A percentile compares a stretch with the other conserved stretches of the same genome.
phyloP scores from a whole-genome alignment of 306 rosid species.

The Corylus americana region DNA sequence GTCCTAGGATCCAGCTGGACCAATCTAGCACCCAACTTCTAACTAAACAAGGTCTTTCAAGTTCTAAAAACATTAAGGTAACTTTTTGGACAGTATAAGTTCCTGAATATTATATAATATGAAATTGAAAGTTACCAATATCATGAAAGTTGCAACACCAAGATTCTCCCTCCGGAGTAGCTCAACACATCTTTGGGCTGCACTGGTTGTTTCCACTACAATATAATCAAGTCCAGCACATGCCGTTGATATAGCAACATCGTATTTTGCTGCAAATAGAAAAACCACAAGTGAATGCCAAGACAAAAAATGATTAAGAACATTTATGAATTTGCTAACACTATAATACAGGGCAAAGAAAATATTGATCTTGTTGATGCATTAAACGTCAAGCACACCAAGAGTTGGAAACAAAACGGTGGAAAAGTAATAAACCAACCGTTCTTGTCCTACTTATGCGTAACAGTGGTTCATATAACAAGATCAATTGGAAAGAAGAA shows the following conservation, averaged over 20 bases:
- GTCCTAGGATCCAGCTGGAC: slow-evolving; percentile 20
- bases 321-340: background rate
- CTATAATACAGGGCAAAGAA: background rate
- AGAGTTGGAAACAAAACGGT: background rate
- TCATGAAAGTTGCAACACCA: slow-evolving; percentile 93
- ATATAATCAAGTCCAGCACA: slow-evolving; percentile 89
- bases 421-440: background rate
- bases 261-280: slow-evolving; percentile 77
- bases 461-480: no score
- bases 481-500: no score
- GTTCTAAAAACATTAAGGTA: slow-evolving; percentile 20
- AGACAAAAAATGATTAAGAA: slow-evolving; percentile 10
- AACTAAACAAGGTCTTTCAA: slow-evolving; percentile 9
- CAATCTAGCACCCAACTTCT: background rate
- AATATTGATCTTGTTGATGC: slow-evolving; percentile 8
- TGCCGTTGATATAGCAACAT: slow-evolving; percentile 91
- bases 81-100: background rate
- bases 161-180: slow-evolving; percentile 82
- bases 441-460: no score
- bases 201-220: slow-evolving; percentile 90
- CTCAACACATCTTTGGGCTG: slow-evolving; percentile 96
- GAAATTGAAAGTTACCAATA: slow-evolving; percentile 59
- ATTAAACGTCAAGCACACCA: slow-evolving; percentile 7
- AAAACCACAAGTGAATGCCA: slow-evolving; percentile 22
- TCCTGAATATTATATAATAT: background rate